Evolutionary conservation across 495 filamentous ascomycete species (phyloP).

Genomic region (Podospora pseudopauciseta): DNA sequence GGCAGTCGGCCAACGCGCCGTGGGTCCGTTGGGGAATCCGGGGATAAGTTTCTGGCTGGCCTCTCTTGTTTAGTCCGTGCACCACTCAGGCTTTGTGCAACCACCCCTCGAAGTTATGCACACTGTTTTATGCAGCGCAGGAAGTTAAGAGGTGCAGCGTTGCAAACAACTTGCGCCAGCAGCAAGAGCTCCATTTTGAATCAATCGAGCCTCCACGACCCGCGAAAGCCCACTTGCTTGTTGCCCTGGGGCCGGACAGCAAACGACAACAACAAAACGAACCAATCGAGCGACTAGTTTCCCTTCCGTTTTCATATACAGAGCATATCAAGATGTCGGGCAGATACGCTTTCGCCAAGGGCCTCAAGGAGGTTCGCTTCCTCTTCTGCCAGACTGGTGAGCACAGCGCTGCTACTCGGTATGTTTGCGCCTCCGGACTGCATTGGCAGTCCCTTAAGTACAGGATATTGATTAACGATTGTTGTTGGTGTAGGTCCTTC

Average conservation of each 20-base stretch:
- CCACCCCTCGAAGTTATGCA: not conserved
- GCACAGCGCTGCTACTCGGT: constrained; percentile 83
- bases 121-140: not conserved
- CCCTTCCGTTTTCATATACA: constrained; percentile 12
- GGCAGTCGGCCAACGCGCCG: constrained; percentile 1
- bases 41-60: not conserved
- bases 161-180: not conserved
- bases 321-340: constrained; percentile 62
- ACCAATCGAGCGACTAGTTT: constrained; percentile 17
- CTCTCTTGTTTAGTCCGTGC: not conserved
- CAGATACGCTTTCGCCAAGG: constrained; percentile 86
- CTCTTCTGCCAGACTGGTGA: constrained; percentile 92
- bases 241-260: constrained; percentile 8
- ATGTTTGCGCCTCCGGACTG: constrained; percentile 21
- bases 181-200: not conserved
- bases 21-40: constrained; percentile 7
- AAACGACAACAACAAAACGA: constrained; percentile 5
- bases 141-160: not conserved
- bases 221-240: constrained; percentile 16
- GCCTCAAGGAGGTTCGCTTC: constrained; percentile 93
- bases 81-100: constrained; percentile 4
- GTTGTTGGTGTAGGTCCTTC: constrained; percentile 69
- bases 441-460: not conserved
- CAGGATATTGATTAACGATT: constrained; percentile 7
- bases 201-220: not conserved